Conservation (phyloP, 2,329 filamentous ascomycete genomes). For the Aureobasidium melanogenum region DNA sequence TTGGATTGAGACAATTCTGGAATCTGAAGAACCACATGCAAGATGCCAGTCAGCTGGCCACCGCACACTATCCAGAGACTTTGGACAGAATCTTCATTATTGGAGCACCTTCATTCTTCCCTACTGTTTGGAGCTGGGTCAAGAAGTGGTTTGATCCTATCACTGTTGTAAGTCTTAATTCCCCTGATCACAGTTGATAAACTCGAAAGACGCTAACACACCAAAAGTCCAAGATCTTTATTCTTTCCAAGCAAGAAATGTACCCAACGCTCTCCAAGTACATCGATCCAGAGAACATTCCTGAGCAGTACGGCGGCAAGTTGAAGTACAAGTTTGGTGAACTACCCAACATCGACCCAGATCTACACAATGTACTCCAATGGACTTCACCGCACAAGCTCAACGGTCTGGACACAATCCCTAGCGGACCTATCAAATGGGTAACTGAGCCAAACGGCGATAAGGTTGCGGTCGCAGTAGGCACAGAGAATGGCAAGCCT, state of each 20-base stretch:
- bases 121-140: constrained; percentile 88
- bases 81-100: constrained; percentile 81
- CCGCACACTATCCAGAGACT: constrained; percentile 91
- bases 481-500: constrained; percentile 33
- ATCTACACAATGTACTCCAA: constrained; percentile 32
- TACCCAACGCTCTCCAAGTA: constrained; percentile 68
- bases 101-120: constrained; percentile 83
- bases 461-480: constrained; percentile 37
- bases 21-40: constrained; percentile 92
- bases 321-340: constrained; percentile 76
- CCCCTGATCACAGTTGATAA: too few species aligned
- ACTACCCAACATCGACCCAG: constrained; percentile 59
- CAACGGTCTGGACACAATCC: constrained; percentile 31
- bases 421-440: constrained; percentile 41
- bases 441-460: constrained; percentile 30
- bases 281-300: constrained; percentile 75
- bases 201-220: not conserved
- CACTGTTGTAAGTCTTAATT: constrained; percentile 47
- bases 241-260: constrained; percentile 65
- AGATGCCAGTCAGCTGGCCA: constrained; percentile 77
- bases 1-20: constrained; percentile 91
- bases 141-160: constrained; percentile 89
- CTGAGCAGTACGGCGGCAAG: constrained; percentile 80
- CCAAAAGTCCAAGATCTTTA: constrained; percentile 75
- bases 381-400: constrained; percentile 29